Evolutionary conservation across 345 rosid species (phyloP), one percentile per base, ranked within the genome.

Genomic region (Aquilaria yunnanensis): DNA sequence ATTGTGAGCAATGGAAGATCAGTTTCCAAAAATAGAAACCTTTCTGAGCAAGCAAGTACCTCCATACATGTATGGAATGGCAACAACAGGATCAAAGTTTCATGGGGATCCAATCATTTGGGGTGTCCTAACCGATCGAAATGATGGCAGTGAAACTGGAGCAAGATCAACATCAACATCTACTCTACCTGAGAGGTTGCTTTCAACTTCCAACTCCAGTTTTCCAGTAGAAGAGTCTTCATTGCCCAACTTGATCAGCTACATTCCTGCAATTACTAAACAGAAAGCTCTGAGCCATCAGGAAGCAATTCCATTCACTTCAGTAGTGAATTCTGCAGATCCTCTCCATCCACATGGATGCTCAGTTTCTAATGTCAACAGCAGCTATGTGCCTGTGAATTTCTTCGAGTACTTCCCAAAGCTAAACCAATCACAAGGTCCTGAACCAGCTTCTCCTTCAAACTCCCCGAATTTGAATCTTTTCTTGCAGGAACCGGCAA

Each of bases 401-500:
- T 79, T 81, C 77, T 59, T 79, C 63, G 78, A 79, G 48, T 74
- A 77, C 11, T 74, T 75, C 62, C 84, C 83, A 0, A 46, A 69
- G 59, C 58, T 66, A 32, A 61, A 51, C 54, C 75, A 63, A 33
- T 12, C 59, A 16, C 76, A 63, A 66, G 62, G 47, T 10, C 57
- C 77, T 12, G 78, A 72, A 12, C 72, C 70, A 0, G 55, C 74
- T 14, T 63, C 78, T 51, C 79, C 80, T 60, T 71, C 80, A 6
- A 83, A 74, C 53, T 68, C 74, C 61, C 89, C 90, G 66, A 80
- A 80, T 46, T 73, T 89, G 48, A 67, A 80, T 64, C 75, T 92
- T 74, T 82, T 83, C 71, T 72, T 77, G 56, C 80, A 75, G 64
- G 91, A 83, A 58, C 83, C 89, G 31, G 11, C 60, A 34, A 62